phyloP scores from a whole-genome alignment of 768 basidiomycete species.

The Leccinellum rugosiceps region DNA sequence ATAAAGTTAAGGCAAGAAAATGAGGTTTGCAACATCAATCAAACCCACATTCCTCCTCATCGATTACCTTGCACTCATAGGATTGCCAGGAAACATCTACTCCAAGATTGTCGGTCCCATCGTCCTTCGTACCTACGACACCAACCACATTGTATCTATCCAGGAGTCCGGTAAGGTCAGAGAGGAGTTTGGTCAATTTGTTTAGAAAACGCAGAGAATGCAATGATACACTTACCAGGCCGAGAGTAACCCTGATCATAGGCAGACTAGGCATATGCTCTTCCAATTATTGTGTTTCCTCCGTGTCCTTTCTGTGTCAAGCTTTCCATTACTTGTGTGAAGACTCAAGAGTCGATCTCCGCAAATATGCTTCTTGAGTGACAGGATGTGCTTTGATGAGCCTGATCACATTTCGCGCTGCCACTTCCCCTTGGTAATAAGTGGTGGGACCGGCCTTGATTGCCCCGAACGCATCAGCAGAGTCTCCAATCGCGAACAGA shows the following conservation, averaged over 20 bases:
- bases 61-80: conserved; percentile 40
- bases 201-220: neutral
- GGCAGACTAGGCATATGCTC: conserved; percentile 45
- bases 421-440: conserved; percentile 49
- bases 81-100: conserved; percentile 46
- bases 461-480: conserved; percentile 62
- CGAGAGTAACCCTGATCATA: conserved; percentile 62
- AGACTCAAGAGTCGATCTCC: neutral
- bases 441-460: conserved; percentile 58
- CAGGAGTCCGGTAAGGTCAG: no score
- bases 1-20: no score
- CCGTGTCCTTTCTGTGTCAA: neutral
- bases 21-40: no score
- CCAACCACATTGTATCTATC: conserved; percentile 40
- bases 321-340: neutral
- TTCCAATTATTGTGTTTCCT: conserved; percentile 29
- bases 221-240: conserved; percentile 40
- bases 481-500: conserved; percentile 61
- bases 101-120: conserved; percentile 45
- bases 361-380: neutral
- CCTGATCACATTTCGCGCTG: conserved; percentile 49
- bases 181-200: no score
- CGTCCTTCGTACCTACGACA: conserved; percentile 42
- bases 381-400: conserved; percentile 33
- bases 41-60: conserved; percentile 20